Evolutionary conservation across 176 grass and related monocot species (phyloP).

Genomic region (Alloteropsis semialata): DNA sequence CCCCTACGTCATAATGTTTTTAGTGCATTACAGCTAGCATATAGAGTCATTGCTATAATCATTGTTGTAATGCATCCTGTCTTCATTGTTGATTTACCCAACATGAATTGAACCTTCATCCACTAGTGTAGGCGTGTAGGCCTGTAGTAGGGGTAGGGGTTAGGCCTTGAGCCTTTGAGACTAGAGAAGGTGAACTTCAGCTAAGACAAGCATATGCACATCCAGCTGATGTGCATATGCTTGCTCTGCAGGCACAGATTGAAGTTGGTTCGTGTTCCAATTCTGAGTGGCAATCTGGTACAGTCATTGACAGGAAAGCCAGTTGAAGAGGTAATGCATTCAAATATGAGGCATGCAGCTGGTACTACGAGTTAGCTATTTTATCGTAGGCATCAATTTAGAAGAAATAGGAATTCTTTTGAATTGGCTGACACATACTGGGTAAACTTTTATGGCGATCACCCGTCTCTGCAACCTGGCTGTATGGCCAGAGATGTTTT

Average conservation of each 20-base stretch:
- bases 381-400: neutral
- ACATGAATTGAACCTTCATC: too few relatives aligned
- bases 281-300: conserved; percentile 5
- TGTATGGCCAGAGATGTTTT: neutral
- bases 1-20: too few relatives aligned
- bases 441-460: neutral
- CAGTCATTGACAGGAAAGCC: neutral
- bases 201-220: too few relatives aligned
- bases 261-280: neutral
- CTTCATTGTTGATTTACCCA: too few relatives aligned
- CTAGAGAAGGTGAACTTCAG: too few relatives aligned
- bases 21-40: too few relatives aligned
- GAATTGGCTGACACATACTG: conserved; percentile 2
- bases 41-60: too few relatives aligned
- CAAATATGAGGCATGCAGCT: neutral
- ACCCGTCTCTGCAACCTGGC: neutral
- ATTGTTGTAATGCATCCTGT: too few relatives aligned
- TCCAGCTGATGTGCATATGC: conserved; percentile 3
- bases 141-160: too few relatives aligned
- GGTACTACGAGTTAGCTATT: conserved; percentile 7
- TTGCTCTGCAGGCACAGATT: neutral
- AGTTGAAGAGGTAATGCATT: conserved; percentile 5
- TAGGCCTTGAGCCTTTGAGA: too few relatives aligned
- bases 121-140: too few relatives aligned
- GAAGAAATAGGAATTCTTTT: neutral